phyloP scores from a whole-genome alignment of 176 grass and related monocot species.

The Lolium multiflorum region DNA sequence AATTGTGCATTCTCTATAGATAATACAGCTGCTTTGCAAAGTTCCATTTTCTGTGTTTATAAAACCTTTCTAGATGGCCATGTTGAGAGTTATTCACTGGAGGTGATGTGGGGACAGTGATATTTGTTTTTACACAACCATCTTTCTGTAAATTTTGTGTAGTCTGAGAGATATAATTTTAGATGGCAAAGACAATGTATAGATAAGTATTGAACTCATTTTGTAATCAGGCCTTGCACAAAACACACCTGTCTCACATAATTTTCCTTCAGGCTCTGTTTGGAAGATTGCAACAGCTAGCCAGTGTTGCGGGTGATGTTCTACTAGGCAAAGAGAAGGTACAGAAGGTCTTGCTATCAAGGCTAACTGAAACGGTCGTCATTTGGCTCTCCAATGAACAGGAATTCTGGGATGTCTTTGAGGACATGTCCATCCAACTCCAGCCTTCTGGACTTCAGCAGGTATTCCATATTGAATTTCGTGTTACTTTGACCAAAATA shows the following conservation, averaged over 20 bases:
- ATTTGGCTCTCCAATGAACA: conserved; percentile 96
- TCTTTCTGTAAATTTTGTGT: conserved; percentile 16
- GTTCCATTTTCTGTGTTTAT: conserved; percentile 24
- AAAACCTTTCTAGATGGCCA: conserved; percentile 9
- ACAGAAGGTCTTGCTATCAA: conserved; percentile 87
- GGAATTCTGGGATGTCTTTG: conserved; percentile 93
- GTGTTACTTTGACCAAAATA: neutral
- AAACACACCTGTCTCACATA: conserved; percentile 30
- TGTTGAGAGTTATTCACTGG: neutral
- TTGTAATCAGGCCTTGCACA: neutral
- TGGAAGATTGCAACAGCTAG: conserved; percentile 89
- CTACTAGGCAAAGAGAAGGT: conserved; percentile 87
- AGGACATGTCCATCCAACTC: conserved; percentile 65
- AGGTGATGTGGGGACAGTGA: neutral
- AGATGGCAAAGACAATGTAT: neutral
- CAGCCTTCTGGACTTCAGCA: conserved; percentile 82
- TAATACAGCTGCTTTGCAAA: neutral
- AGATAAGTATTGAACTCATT: conserved; percentile 25
- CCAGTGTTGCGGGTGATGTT: conserved; percentile 85
- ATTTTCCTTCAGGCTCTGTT: conserved; percentile 76
- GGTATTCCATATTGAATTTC: conserved; percentile 44
- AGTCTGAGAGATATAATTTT: neutral
- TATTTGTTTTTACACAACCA: neutral
- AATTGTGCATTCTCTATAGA: neutral
- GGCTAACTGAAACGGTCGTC: conserved; percentile 90